Conservation (phyloP, 495 filamentous ascomycete species). For the Apodospora peruviana region DNA sequence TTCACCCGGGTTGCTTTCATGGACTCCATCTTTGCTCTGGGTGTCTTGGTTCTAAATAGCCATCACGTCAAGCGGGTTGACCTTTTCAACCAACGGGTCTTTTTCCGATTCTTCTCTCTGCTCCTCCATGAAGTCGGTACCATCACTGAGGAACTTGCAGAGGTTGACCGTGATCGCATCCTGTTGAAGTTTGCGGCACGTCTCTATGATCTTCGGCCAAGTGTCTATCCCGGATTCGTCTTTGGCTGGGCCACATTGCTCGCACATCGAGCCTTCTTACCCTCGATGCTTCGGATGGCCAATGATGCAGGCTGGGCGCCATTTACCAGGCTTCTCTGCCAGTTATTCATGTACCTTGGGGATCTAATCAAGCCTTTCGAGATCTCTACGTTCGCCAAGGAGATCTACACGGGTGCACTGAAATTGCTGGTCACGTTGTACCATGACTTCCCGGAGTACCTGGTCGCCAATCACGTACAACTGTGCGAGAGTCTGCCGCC, state of each 20-base stretch:
- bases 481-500: conserved; percentile 81
- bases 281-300: conserved; percentile 65
- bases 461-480: conserved; percentile 78
- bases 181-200: conserved; percentile 66
- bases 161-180: conserved; percentile 61
- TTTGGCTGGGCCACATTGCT: conserved; percentile 81
- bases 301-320: conserved; percentile 66
- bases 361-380: conserved; percentile 70
- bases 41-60: conserved; percentile 76
- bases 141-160: conserved; percentile 28
- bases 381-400: conserved; percentile 65
- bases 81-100: conserved; percentile 78
- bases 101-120: conserved; percentile 85
- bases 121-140: conserved; percentile 60
- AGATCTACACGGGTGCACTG: conserved; percentile 77
- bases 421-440: conserved; percentile 80
- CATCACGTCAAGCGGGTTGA: conserved; percentile 80
- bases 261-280: conserved; percentile 81
- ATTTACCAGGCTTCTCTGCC: conserved; percentile 70
- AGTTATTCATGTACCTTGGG: conserved; percentile 67
- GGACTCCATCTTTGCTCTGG: conserved; percentile 65
- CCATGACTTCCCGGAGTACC: conserved; percentile 91
- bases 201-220: conserved; percentile 71
- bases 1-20: conserved; percentile 58
- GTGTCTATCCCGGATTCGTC: conserved; percentile 70